phyloP scores from a whole-genome alignment of 164 flowering plant species.

The Malania oleifera region DNA sequence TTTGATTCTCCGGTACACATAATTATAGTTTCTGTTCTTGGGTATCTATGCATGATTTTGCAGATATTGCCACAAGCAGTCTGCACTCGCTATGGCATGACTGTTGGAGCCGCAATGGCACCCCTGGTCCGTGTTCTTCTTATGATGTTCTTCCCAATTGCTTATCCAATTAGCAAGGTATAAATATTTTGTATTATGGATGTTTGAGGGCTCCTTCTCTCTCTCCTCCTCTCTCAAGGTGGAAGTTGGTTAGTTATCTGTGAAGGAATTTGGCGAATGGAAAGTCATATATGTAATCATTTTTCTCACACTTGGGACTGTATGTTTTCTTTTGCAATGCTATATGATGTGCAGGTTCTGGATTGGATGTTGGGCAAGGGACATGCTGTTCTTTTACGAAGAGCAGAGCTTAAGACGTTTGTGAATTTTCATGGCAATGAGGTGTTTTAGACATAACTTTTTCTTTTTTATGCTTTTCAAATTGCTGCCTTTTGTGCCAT shows the following conservation, averaged over 20 bases:
- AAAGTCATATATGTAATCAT: neutral
- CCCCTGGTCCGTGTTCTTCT: slow-evolving; percentile 75
- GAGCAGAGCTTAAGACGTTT: slow-evolving; percentile 95
- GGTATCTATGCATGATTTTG: neutral
- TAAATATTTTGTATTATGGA: neutral
- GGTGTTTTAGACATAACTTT: too few species aligned
- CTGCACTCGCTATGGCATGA: slow-evolving; percentile 80
- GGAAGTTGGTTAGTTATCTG: too few species aligned
- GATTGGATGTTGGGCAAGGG: slow-evolving; percentile 96
- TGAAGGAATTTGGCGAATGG: neutral
- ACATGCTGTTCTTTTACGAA: slow-evolving; percentile 71
- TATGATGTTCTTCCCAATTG: slow-evolving; percentile 57
- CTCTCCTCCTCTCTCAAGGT: too few species aligned
- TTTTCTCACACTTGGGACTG: neutral
- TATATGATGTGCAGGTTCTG: slow-evolving; percentile 43
- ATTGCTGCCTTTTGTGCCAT: too few species aligned
- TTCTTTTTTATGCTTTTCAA: too few species aligned
- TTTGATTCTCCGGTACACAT: neutral
- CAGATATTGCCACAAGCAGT: slow-evolving; percentile 86
- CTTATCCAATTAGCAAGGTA: slow-evolving; percentile 94
- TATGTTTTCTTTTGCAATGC: neutral
- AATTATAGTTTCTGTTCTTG: slow-evolving; percentile 1
- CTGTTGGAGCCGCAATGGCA: slow-evolving; percentile 66
- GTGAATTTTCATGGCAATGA: slow-evolving; percentile 94
- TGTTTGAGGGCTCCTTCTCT: too few species aligned